Evolutionary conservation across 805 yeast species (phyloP), one percentile per base, ranked within the genome.

Genomic region (Teunomyces atbi): DNA sequence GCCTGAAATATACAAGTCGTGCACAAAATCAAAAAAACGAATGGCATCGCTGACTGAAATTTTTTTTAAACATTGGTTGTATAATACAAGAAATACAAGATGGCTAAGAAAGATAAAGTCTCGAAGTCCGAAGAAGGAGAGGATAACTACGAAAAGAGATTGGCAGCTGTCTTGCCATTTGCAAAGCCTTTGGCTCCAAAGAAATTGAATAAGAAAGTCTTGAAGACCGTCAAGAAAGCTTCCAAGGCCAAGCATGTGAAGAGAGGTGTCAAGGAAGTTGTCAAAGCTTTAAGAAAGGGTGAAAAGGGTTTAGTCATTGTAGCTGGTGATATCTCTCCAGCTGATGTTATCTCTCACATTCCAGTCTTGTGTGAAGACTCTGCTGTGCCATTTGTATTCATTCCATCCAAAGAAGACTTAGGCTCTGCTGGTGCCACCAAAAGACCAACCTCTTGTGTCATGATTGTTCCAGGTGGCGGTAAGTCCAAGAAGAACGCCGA

Each of bases 401-500:
- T 94, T 52, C 99, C 99, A 60, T 90, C 97, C 42, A 94, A 94
- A 73, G 97, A 94, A 75, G 98, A 94, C 65, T 80, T 94, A 56
- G 99, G 99, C 29, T 87, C 96, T 53, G 99, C 99, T 20, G 98
- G 98, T 64, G 96, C 97, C 51, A 94, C 99, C 47, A 94, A 94
- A 78, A 86, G 99, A 78, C 98, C 99, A 58, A 94, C 99, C 32
- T 89, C 97, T 32, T 91, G 96, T 68, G 96, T 94, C 26, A 89
- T 94, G 89, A 81, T 94, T 58, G 94, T 91, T 45, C 99, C 99
- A 59, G 96, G 96, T 48, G 96, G 96, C 46, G 90, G 91, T 50
- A 81, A 82, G 69, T 79, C 87, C 62, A 86, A 83, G 75, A 86
- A 84, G 69, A 84, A 82, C 58, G 81, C 89, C 53, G 76, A 71